These are phyloP conservation scores for Abortiporus biennis DNA, from an alignment of 1,284 basidiomycete genomes.

Conservation along the genomic window DNA sequence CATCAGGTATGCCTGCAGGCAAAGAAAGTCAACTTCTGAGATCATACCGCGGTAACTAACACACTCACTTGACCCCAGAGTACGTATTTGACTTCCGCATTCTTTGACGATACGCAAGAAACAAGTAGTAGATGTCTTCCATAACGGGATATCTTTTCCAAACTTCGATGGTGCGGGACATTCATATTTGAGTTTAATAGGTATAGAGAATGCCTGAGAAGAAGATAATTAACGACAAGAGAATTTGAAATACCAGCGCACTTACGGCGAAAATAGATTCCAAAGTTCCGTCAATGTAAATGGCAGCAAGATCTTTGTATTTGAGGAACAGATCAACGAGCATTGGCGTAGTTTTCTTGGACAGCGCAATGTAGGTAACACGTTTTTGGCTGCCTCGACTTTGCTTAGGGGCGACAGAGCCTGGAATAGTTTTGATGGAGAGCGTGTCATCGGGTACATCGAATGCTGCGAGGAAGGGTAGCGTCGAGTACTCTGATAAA, in stretches of 20 bases:
- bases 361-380: constrained; percentile 82
- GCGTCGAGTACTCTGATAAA: constrained; percentile 78
- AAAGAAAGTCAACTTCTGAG: constrained; percentile 1
- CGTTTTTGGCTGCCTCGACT: constrained; percentile 39
- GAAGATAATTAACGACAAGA: constrained; percentile 6
- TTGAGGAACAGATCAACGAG: constrained; percentile 67
- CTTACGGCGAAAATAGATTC: constrained; percentile 78
- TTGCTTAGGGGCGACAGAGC: constrained; percentile 22
- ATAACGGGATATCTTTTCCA: constrained; percentile 80
- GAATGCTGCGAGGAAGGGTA: constrained; percentile 80
- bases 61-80: constrained; percentile 39
- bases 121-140: constrained; percentile 82
- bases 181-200: constrained; percentile 92
- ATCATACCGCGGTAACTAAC: background rate
- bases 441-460: constrained; percentile 35
- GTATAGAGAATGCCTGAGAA: constrained; percentile 76
- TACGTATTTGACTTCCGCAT: constrained; percentile 44
- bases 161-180: constrained; percentile 85
- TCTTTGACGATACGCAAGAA: constrained; percentile 69
- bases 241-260: constrained; percentile 8
- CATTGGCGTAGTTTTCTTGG: constrained; percentile 83
- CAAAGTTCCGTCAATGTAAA: constrained; percentile 81
- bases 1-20: constrained; percentile 46
- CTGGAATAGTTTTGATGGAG: constrained; percentile 20
- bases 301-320: constrained; percentile 51